Percentiles rank a stretch among this genome's conserved stretches.
Evolutionary conservation across 2,329 filamentous ascomycete species (phyloP).

Genomic region (Allantophomopsis lycopodina): DNA sequence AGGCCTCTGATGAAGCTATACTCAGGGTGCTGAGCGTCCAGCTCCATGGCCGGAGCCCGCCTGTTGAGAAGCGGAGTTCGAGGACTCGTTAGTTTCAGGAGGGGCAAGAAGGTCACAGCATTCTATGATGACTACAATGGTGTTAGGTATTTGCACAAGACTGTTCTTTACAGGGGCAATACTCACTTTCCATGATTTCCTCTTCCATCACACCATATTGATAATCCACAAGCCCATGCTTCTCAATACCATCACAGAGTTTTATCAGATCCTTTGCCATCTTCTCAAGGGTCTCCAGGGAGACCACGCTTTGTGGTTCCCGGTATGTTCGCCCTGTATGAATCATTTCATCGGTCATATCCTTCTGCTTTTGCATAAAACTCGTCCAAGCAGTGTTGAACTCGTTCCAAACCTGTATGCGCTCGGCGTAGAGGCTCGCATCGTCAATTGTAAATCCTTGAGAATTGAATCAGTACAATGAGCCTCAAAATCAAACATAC

Average conservation of each 20-base stretch:
- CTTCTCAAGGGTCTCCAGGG: constrained; percentile 54
- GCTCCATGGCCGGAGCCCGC: constrained; percentile 1
- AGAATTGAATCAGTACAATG: constrained; percentile 14
- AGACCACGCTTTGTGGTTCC: constrained; percentile 49
- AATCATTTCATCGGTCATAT: constrained; percentile 44
- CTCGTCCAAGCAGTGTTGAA: constrained; percentile 90
- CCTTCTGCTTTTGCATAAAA: constrained; percentile 71
- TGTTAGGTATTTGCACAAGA: background rate
- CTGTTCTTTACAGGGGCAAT: background rate
- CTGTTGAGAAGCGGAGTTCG: no score
- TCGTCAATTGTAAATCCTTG: constrained; percentile 78
- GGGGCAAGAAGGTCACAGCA: constrained; percentile 35
- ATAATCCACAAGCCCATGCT: constrained; percentile 91
- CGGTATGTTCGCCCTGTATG: constrained; percentile 41
- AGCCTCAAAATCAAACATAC: constrained; percentile 1
- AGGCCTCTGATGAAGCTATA: no score
- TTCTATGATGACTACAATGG: constrained; percentile 30
- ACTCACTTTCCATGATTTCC: constrained; percentile 70
- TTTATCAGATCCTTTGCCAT: constrained; percentile 74
- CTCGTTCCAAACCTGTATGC: constrained; percentile 79
- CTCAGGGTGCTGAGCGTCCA: constrained; percentile 12
- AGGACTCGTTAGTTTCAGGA: no score
- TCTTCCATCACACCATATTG: constrained; percentile 96
- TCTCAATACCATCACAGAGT: constrained; percentile 76
- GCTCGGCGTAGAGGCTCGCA: constrained; percentile 57